Base-by-base conservation (phyloP, 306 rosid genomes). In the Pueraria montana region DNA sequence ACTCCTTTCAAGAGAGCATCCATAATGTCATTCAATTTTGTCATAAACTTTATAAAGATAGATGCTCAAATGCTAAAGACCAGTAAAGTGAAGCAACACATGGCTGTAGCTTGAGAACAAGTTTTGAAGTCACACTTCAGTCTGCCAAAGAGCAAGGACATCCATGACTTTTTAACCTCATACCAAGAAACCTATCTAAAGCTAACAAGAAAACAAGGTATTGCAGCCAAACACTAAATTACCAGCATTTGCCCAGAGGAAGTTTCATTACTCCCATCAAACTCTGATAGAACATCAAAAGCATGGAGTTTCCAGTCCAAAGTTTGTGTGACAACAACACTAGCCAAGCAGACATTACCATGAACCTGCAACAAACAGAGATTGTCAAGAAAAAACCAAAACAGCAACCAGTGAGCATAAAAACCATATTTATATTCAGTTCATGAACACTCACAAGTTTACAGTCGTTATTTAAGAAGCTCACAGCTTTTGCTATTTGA, bases 241-340 rank as follows among this genome's bases (percentile, higher is more conserved):
- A 96, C 99, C 97, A 96, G 97, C 94, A 96, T 88, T 74, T 87
- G 91, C 83, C 91, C 92, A 36, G 87, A 9, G 72, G 98, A 88
- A 86, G 92, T 76, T 74, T 94, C 99, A 81, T 65, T 92, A 85
- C 82, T 88, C 83, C 86, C 90, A 77, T 94, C 97, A 85, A 90
- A 89, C 86, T 96, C 99, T 16, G 99, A 96, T 16, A 96, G 90
- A 82, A 96, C 99, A 86, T 96, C 98, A 84, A 96, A 92, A 50
- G 97, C 98, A 79, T 96, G 99, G 88, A 96, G 91, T 86, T 96
- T 96, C 99, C 99, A 96, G 87, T 96, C 99, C 91, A 94, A 88
- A 43, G 98, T 92, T 88, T 85, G 97, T 14, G 99, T 96, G 72
- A 96, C 98, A 50, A 96, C 99, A 81, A 96, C 98, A 87, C 98